Base-by-base conservation (phyloP, 768 basidiomycete species). In the Fomitopsis pulvina region DNA sequence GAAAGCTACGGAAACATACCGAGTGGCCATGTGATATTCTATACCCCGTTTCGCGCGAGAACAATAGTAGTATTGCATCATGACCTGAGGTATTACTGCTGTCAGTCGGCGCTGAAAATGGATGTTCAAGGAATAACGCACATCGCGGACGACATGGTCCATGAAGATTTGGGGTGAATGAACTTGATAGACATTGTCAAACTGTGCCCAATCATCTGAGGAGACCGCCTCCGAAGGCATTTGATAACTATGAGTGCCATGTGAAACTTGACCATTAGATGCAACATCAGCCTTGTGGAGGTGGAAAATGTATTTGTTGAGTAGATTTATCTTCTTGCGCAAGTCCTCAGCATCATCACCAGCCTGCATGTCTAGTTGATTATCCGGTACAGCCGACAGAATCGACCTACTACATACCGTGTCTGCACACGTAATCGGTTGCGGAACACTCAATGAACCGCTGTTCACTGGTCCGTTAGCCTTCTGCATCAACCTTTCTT, bases 171-270 rank as follows among this genome's bases (percentile, higher is more conserved):
- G 85, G 1, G 92, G 93, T 53, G 80, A 86, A 66, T 96, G 92
- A 14, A 92, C 76, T 60, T 95, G 89, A 61, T 93, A 91, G 22
- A 93, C 91, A 58, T 94, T 88, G 61, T 88, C 85, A 66, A 95
- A 97, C 52, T 83, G 79, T 2, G 76, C 78, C 86, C 81, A 85
- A 59, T 90, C 87, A 21, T 79, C 71, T 24, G 81, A 71, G 10
- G 82, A 80, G 28, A 85, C 75, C 39, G 79, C 76, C 57, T 85
- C 82, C 11, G 81, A 73, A 26, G 85, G 83, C 66, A 87, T 78
- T 49, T 80, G 75, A 57, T 86, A 85, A 47, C 70, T 77, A 47
- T 74, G 68, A 10, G 64, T 60, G 26, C 68, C 66, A 38, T 64
- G 68, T 53, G 65, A 63, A 45, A 60, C 62, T 25, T 54, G 45